Evolutionary conservation across 2,329 filamentous ascomycete genomes (phyloP).

Genomic region (Penicillium sp.): DNA sequence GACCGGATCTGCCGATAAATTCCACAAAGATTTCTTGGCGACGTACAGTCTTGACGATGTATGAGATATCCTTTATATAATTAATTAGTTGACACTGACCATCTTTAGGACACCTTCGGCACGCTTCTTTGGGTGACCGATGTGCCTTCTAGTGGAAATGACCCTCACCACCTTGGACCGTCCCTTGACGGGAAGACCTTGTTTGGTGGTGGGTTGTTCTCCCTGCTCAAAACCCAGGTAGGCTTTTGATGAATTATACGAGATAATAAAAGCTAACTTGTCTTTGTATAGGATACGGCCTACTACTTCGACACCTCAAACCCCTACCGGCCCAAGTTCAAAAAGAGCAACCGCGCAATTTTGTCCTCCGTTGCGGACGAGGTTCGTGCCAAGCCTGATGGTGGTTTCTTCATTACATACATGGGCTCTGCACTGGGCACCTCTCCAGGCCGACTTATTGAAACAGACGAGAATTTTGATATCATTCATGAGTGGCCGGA

Average conservation of each 20-base stretch:
- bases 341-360: constrained; percentile 60
- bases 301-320: constrained; percentile 62
- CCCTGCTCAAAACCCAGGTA: constrained; percentile 55
- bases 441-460: constrained; percentile 58
- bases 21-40: constrained; percentile 59
- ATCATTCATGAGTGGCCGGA: constrained; percentile 64
- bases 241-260: neutral
- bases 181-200: constrained; percentile 58
- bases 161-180: constrained; percentile 58
- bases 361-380: constrained; percentile 62
- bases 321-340: constrained; percentile 59
- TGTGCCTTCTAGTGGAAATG: constrained; percentile 59
- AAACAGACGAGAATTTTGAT: constrained; percentile 59
- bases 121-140: constrained; percentile 58
- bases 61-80: constrained; percentile 15
- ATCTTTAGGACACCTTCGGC: constrained; percentile 57
- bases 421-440: constrained; percentile 61
- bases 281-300: constrained; percentile 51
- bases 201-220: constrained; percentile 58
- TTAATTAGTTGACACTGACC: constrained; percentile 1
- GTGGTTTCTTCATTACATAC: constrained; percentile 61
- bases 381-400: constrained; percentile 62
- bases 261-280: neutral
- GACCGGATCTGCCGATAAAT: constrained; percentile 60
- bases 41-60: constrained; percentile 60